phyloP scores from a whole-genome alignment of 371 early-diverging fungal genomes.

The Syncephalastrum racemosum region DNA sequence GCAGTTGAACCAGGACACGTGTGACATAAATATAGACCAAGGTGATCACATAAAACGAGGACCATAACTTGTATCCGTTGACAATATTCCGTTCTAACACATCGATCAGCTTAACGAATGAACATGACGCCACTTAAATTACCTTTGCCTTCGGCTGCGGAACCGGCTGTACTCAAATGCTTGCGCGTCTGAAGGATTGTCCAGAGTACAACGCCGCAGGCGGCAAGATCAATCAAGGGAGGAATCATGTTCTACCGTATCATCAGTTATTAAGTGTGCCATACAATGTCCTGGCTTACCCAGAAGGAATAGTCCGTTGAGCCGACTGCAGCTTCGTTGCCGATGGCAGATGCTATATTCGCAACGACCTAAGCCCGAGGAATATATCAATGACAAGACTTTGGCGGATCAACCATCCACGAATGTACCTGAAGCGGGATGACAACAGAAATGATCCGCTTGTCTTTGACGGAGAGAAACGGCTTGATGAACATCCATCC shows the following conservation, averaged over 20 bases:
- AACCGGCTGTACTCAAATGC: slow-evolving; percentile 38
- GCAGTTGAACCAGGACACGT: slow-evolving; percentile 48
- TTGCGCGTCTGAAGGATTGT: slow-evolving; percentile 58
- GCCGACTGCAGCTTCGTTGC: slow-evolving; percentile 53
- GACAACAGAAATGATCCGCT: slow-evolving; percentile 51
- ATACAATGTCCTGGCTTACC: slow-evolving; percentile 26
- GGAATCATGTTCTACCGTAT: slow-evolving; percentile 38
- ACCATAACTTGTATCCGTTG: slow-evolving; percentile 59
- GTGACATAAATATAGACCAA: slow-evolving; percentile 57
- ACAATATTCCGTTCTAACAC: not conserved
- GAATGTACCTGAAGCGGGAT: slow-evolving; percentile 48
- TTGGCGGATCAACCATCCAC: no score
- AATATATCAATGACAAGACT: no score
- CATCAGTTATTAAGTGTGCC: not conserved
- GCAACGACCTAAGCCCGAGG: slow-evolving; percentile 25
- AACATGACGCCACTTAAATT: not conserved
- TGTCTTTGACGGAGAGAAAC: slow-evolving; percentile 54
- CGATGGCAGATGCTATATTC: slow-evolving; percentile 51
- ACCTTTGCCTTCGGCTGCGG: slow-evolving; percentile 58
- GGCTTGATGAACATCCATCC: slow-evolving; percentile 67
- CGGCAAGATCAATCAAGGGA: slow-evolving; percentile 53
- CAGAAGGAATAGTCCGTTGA: slow-evolving; percentile 55
- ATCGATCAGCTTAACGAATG: no score
- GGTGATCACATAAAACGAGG: slow-evolving; percentile 56
- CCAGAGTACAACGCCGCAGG: slow-evolving; percentile 50